Conservation (phyloP, 805 yeast species). For the Zygotorulaspora sp. region DNA sequence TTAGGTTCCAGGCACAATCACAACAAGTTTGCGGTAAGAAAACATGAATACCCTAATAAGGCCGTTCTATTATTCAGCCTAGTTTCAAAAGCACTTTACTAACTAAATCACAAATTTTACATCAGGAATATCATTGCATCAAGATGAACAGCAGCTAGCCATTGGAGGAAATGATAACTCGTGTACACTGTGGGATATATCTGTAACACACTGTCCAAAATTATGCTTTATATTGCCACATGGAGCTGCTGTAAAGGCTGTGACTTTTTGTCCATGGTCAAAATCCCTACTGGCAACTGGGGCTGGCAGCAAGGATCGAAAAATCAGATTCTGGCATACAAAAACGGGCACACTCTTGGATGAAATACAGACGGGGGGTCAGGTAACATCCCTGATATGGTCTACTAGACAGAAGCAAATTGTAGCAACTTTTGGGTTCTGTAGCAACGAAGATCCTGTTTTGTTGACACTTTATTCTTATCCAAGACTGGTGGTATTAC, state of each 20-base stretch:
- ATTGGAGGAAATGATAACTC: slow-evolving; percentile 83
- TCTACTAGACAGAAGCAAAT: slow-evolving; percentile 58
- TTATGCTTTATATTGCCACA: slow-evolving; percentile 54
- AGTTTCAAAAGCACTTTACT: too few relatives aligned
- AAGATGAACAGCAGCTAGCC: slow-evolving; percentile 54
- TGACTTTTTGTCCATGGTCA: slow-evolving; percentile 90
- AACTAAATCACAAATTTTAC: background rate
- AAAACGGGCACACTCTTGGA: slow-evolving; percentile 65
- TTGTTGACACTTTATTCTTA: slow-evolving; percentile 61
- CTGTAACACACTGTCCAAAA: slow-evolving; percentile 39
- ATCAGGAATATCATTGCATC: slow-evolving; percentile 55
- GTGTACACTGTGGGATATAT: slow-evolving; percentile 72
- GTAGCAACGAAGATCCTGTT: slow-evolving; percentile 47
- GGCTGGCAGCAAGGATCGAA: slow-evolving; percentile 79
- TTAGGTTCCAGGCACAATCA: slow-evolving; percentile 43
- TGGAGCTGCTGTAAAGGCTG: slow-evolving; percentile 83
- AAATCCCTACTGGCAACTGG: slow-evolving; percentile 79
- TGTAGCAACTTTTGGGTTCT: slow-evolving; percentile 79
- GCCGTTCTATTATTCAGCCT: too few relatives aligned
- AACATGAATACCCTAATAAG: slow-evolving; percentile 3
- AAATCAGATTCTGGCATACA: slow-evolving; percentile 85
- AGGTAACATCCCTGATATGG: slow-evolving; percentile 79
- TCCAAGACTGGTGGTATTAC: slow-evolving; percentile 52
- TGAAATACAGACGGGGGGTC: slow-evolving; percentile 57
- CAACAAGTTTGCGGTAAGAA: slow-evolving; percentile 58